phyloP scores from a whole-genome alignment of 2,329 filamentous ascomycete species.

The Hypoxylon sp. region DNA sequence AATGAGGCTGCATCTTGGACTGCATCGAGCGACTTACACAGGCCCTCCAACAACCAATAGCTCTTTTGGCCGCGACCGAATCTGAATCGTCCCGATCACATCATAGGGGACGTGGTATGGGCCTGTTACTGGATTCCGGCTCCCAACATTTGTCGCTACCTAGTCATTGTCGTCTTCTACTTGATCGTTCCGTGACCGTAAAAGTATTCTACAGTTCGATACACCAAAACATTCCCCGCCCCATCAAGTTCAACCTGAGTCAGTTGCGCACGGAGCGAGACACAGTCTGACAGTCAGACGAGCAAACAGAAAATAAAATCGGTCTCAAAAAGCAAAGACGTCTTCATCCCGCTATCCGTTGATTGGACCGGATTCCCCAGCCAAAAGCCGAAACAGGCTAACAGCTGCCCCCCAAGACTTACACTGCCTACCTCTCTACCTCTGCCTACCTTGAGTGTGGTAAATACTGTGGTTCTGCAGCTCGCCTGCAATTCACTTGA shows the following conservation, averaged over 20 bases:
- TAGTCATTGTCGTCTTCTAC: constrained; percentile 25
- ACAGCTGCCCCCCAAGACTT: constrained; percentile 19
- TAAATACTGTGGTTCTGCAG: constrained; percentile 19
- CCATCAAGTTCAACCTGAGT: constrained; percentile 24
- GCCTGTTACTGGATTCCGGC: constrained; percentile 10
- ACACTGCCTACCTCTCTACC: constrained; percentile 14
- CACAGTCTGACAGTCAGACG: constrained; percentile 13
- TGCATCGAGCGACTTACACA: constrained; percentile 31
- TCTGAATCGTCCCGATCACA: constrained; percentile 41
- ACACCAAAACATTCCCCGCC: constrained; percentile 16
- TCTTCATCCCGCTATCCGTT: constrained; percentile 16
- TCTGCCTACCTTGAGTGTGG: constrained; percentile 18
- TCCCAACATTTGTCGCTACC: constrained; percentile 22
- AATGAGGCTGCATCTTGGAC: constrained; percentile 33
- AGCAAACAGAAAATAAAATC: constrained; percentile 36
- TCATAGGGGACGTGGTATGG: constrained; percentile 35
- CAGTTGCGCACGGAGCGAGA: constrained; percentile 8
- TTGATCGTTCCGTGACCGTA: constrained; percentile 38
- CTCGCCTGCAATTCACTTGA: constrained; percentile 26
- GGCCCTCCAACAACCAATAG: constrained; percentile 29
- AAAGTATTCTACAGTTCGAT: constrained; percentile 20
- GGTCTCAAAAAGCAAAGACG: constrained; percentile 24
- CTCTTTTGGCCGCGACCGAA: constrained; percentile 32
- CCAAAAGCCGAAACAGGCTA: constrained; percentile 41
- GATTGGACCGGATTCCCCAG: constrained; percentile 40